Evolutionary conservation across 1,139 yeast species (phyloP).

Genomic region (Keqinozyma sinolaborantium): DNA sequence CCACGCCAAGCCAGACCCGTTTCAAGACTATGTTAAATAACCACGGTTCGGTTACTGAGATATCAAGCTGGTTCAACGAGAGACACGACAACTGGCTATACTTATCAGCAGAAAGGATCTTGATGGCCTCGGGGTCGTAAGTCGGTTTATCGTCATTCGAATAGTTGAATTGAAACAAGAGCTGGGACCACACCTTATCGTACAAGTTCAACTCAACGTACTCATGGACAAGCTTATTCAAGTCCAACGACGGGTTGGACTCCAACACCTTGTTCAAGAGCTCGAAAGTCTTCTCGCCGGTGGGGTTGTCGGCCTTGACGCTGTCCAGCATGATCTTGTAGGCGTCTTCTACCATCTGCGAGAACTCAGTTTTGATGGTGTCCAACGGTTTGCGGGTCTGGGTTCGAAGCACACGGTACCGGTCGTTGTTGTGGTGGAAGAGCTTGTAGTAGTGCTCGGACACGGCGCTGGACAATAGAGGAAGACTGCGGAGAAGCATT

Average conservation of each 20-base stretch:
- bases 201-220: constrained; percentile 69
- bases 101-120: constrained; percentile 24
- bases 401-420: constrained; percentile 29
- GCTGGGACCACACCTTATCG: constrained; percentile 59
- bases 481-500: constrained; percentile 43
- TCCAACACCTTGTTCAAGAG: constrained; percentile 27
- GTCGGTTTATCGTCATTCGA: constrained; percentile 28
- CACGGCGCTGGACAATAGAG: constrained; percentile 42
- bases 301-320: constrained; percentile 32
- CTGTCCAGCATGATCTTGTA: constrained; percentile 39
- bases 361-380: constrained; percentile 30
- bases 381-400: constrained; percentile 24
- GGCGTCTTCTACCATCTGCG: constrained; percentile 33
- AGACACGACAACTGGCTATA: constrained; percentile 47
- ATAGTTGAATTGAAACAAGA: constrained; percentile 33
- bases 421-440: constrained; percentile 42
- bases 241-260: constrained; percentile 46
- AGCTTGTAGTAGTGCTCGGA: constrained; percentile 43
- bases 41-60: constrained; percentile 46
- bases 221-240: constrained; percentile 56
- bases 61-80: constrained; percentile 71
- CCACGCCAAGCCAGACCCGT: constrained; percentile 51
- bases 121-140: constrained; percentile 26
- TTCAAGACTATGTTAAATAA: constrained; percentile 40
- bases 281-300: constrained; percentile 33